Base-by-base conservation (phyloP, 1,284 basidiomycete genomes). In the Apiotrichum laibachii region DNA sequence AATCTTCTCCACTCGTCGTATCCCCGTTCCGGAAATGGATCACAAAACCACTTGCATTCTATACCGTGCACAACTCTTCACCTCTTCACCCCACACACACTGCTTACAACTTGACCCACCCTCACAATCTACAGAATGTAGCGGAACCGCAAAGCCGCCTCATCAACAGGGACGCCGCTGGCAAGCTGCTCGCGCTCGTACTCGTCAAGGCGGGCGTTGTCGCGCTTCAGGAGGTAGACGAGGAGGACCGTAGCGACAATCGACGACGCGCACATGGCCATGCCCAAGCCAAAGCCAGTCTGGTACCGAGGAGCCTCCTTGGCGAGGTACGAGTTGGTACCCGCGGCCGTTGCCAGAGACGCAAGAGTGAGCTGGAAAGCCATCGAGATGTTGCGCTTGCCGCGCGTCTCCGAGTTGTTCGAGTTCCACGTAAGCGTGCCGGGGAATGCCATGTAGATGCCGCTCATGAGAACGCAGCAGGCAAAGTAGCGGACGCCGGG, bases 261-360 rank as follows among this genome's bases (percentile, higher is more conserved):
- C 37, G 55, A 57, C 22, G 59, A 57, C 2, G 50, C 53, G 50
- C 58, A 57, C 58, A 63, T 60, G 31, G 53, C 58, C 57, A 61
- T 64, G 31, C 46, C 33, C 15, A 64, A 26, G n/a, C 63, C 60
- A 39, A 57, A 62, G 19, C 63, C 63, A 15, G 40, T 60, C 12
- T 13, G 46, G 53, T 66, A 66, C 12, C 58, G 11, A 1, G 59
- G 60, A 9, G 59, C 57, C 55, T 61, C 44, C 19, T 31, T 45
- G 13, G 40, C 57, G 22, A 65, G 47, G 55, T 67, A 67, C 39
- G 59, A 53, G 55, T 67, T 67, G 39, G 55, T 67, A n/a, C 65
- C 67, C 10, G 56, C 55, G 6, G 61, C 58, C 0, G 61, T 58
- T 2, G 59, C 55, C 34, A 65, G 54, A 13, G 43, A 59, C 5